Evolutionary conservation across 176 grass and related monocot species (phyloP).

Genomic region (Hyparrhenia diplandra): DNA sequence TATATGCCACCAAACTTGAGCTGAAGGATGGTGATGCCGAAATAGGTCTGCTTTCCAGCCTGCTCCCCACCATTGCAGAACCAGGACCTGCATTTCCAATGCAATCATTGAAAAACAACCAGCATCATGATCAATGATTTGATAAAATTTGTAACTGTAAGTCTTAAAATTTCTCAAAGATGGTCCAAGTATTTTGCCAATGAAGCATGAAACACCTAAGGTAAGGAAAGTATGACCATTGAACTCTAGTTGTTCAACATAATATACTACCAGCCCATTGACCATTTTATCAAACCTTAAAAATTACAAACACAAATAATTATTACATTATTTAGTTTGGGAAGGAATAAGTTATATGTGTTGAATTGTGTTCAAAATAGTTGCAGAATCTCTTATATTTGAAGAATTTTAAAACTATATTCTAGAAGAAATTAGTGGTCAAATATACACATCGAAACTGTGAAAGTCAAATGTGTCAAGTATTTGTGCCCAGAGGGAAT

Average conservation of each 20-base stretch:
- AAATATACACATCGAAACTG: not conserved
- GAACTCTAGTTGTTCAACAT: not conserved
- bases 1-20: slow-evolving; percentile 77
- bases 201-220: too few relatives aligned
- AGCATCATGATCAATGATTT: not conserved
- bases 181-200: too few relatives aligned
- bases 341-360: not conserved
- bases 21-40: slow-evolving; percentile 73
- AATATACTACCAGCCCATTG: not conserved
- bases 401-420: not conserved
- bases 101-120: slow-evolving; percentile 20
- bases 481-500: not conserved
- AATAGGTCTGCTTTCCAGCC: slow-evolving; percentile 52
- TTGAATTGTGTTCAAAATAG: not conserved
- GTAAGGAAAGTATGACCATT: slow-evolving; percentile 15
- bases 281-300: not conserved
- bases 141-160: slow-evolving; percentile 2
- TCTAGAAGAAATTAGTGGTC: not conserved
- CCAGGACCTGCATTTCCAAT: slow-evolving; percentile 50
- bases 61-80: slow-evolving; percentile 21
- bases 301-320: not conserved
- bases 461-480: not conserved
- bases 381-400: not conserved
- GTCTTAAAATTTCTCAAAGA: slow-evolving; percentile 12
- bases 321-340: not conserved